Conservation (phyloP, 2,329 filamentous ascomycete genomes). For the Plectosphaerella sp. region DNA sequence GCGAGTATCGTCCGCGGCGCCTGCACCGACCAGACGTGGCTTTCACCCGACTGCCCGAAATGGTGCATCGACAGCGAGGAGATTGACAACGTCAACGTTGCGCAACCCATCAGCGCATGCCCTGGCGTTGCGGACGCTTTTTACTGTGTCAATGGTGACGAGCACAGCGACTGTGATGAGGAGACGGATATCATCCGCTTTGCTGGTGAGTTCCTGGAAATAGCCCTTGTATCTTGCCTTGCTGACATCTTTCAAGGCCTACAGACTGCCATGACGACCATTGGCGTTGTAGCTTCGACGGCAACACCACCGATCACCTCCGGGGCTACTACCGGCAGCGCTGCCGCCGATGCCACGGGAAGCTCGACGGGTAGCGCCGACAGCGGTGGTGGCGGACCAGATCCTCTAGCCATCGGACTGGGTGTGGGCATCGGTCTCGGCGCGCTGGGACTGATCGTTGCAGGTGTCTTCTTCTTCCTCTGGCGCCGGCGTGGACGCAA, state of each 20-base stretch:
- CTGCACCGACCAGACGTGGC: background rate
- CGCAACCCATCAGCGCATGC: background rate
- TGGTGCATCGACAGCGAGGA: conserved; percentile 1
- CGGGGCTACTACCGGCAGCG: background rate
- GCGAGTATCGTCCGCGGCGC: background rate
- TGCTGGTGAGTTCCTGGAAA: background rate
- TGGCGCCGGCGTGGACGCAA: conserved; percentile 28
- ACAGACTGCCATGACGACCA: background rate
- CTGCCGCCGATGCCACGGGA: background rate
- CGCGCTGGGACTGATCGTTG: conserved; percentile 30
- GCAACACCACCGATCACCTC: background rate
- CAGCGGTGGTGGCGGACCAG: background rate
- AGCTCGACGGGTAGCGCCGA: background rate
- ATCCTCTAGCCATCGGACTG: conserved; percentile 1
- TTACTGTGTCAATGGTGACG: background rate
- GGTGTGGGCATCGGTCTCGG: conserved; percentile 24
- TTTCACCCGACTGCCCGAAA: background rate
- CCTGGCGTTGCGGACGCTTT: background rate
- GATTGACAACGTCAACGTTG: background rate
- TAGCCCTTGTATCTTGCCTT: background rate
- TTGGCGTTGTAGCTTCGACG: background rate
- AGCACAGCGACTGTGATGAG: background rate
- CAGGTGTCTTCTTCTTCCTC: conserved; percentile 34
- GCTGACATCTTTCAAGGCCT: background rate
- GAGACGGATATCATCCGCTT: background rate